These are phyloP conservation scores for Colletotrichum sp. DNA, from an alignment of 2,329 filamentous ascomycete genomes.

Conservation along the genomic window DNA sequence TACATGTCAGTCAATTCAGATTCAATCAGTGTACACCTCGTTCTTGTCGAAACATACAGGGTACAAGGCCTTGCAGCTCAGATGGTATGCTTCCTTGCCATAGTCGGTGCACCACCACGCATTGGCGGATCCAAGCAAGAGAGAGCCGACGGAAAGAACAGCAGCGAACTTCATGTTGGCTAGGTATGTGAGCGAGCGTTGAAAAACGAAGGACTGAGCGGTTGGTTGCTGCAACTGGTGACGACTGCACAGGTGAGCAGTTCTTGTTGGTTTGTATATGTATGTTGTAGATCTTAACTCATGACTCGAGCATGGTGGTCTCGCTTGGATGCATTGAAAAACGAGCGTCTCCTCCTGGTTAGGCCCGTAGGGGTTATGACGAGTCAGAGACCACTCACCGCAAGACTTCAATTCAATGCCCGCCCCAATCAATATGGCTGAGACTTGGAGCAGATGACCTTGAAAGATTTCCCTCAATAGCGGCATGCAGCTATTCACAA, in stretches of 20 bases:
- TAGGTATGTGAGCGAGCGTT: neutral
- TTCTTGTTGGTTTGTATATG: neutral
- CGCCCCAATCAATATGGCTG: neutral
- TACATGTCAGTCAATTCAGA: neutral
- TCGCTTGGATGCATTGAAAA: neutral
- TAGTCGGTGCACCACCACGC: neutral
- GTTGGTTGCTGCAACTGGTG: neutral
- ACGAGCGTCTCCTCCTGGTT: neutral
- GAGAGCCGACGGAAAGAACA: neutral
- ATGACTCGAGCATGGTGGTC: neutral
- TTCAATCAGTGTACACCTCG: neutral
- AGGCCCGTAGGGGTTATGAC: neutral
- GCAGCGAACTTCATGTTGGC: neutral
- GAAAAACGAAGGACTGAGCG: neutral
- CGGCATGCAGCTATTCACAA: neutral
- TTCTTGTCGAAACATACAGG: neutral
- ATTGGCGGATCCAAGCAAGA: neutral
- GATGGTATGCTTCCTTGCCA: neutral
- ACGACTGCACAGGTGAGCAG: no score
- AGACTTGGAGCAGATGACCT: neutral
- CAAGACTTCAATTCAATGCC: neutral
- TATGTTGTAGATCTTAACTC: neutral
- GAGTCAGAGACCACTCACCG: neutral
- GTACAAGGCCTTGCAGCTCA: neutral
- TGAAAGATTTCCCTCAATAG: neutral